Evolutionary conservation across 192 early-diverging fungal species (phyloP), one percentile per base, ranked within the genome.

Genomic region (Coemansia sp.): DNA sequence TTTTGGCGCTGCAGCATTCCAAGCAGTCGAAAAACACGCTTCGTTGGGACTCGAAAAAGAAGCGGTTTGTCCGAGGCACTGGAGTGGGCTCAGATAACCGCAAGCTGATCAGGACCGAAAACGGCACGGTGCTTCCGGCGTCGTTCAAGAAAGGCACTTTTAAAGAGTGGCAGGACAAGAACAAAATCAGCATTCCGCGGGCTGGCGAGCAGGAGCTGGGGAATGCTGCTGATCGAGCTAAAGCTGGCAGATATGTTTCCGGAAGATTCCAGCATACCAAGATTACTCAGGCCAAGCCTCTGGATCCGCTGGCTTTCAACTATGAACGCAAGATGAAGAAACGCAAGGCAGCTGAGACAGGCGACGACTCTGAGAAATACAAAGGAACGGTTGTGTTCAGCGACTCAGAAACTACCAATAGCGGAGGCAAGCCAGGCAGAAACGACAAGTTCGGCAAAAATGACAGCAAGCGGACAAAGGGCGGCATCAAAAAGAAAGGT

Each of bases 41-140:
- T 36, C 81, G 87, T 31, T 99, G 96, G 96, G 94, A 99, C 68
- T 80, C 84, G 48, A 91, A 86, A 63, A 96, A 97, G 80, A 93
- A 91, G 72, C 87, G 86, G 55, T 99, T 96, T 83, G 84, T 93
- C 33, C 70, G 78, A 28, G 86, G 93, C 18, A 58, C 68, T 3
- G 92, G 91, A 18, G 83, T 95, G 56, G 96, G 96, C 13, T 63
- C 88, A 0, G 94, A 99, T 61, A 99, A 99, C 77, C 93, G 93
- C 65, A 99, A 97, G 81, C 58, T 92, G 53, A 96, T 99, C 50
- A 83, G 82, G 37, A 92, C 90, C 3, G 96, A 99, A 61, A 89
- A 81, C 48, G 96, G 96, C 33, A 86, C 87, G n/a, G 72, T 88
- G 63, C 83, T 99, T 21, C 88, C 89, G 4, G 96, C 94, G 5